Base-by-base conservation (phyloP, 129 eudicot species). In the Lactuca saligna region DNA sequence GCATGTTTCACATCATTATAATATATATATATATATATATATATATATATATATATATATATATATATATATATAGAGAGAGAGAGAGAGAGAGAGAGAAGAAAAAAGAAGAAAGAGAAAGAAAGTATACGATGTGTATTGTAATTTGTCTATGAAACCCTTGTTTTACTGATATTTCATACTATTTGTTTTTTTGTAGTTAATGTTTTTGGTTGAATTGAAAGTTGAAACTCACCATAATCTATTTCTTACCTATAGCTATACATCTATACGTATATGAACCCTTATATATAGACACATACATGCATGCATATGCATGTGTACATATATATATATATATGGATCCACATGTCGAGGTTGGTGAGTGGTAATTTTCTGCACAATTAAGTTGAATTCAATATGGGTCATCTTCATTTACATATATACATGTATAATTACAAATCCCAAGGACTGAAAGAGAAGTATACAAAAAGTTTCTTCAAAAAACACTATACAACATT, bases 381-480 rank as follows among this genome's bases (percentile, higher is more conserved):
- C 41, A 37, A 20, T 69, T 55, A 54, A 57, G 70, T 54, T 73
- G 35, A 54, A 62, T 62, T 62, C 41, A 62, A 53, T 62, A 69
- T 62, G 20, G 55, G 55, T 10, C 55, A 64, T 51, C 12, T 31
- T 38, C 57, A 29, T 46, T 15, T 31, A 38, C 10, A 54, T 14
- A 20, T 61, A 7, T 46, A 66, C 5, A 49, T 56, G 71, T 66
- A 44, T 58, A 66, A 44, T 8, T 74, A 48, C 73, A 57, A 74
- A 57, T 58, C 79, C 73, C 73, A 75, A 75, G 55, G 73, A 34
- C 71, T 54, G 65, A 34, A 54, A 44, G 38, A 53, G 31, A 74
- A 50, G 57, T 63, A 14, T 4, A 66, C 31, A 58, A 44, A 44
- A 57, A 48, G 7, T 56, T 71, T 44, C 39, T 70, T 59, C 50